Evolutionary conservation across 163 green algal genomes (phyloP).

Genomic region (Trebouxiophyceae sp.): DNA sequence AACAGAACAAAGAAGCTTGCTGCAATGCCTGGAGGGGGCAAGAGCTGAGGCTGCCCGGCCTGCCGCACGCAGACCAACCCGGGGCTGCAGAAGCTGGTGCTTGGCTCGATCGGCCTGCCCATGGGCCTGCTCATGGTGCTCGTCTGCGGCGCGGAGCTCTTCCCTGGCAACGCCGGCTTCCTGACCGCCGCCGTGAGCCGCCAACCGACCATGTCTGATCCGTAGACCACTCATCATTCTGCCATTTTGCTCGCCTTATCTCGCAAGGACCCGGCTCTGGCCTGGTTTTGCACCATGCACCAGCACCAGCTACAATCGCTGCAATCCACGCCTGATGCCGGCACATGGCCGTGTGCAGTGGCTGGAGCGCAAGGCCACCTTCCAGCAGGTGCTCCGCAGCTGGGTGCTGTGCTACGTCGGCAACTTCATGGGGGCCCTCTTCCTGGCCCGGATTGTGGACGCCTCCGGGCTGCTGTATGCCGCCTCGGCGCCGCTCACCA

Average conservation of each 20-base stretch:
- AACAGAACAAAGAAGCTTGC: too few relatives aligned
- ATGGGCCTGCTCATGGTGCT: slow-evolving; percentile 48
- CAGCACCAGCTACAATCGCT: neutral
- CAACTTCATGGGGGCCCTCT: slow-evolving; percentile 66
- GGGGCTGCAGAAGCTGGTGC: slow-evolving; percentile 58
- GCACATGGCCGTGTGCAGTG: slow-evolving; percentile 15
- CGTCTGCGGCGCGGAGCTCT: slow-evolving; percentile 70
- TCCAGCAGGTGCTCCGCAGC: slow-evolving; percentile 43
- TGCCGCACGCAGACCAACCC: slow-evolving; percentile 53
- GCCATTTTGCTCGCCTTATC: too few relatives aligned
- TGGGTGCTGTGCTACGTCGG: slow-evolving; percentile 53
- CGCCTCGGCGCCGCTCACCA: slow-evolving; percentile 12
- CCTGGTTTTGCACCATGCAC: too few relatives aligned
- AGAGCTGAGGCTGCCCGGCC: too few relatives aligned
- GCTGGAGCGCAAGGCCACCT: slow-evolving; percentile 30
- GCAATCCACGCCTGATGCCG: neutral
- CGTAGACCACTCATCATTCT: too few relatives aligned
- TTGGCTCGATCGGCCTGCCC: slow-evolving; percentile 55
- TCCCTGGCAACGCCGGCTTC: slow-evolving; percentile 73
- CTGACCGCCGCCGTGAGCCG: slow-evolving; percentile 32
- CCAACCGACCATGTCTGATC: too few relatives aligned
- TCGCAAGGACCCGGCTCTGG: too few relatives aligned
- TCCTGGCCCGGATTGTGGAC: slow-evolving; percentile 43
- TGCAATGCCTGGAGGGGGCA: too few relatives aligned
- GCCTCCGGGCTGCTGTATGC: slow-evolving; percentile 23